Percentiles rank a stretch among this genome's conserved stretches.
phyloP scores from a whole-genome alignment of 2,329 filamentous ascomycete genomes.

The Delphinella strobiligena region DNA sequence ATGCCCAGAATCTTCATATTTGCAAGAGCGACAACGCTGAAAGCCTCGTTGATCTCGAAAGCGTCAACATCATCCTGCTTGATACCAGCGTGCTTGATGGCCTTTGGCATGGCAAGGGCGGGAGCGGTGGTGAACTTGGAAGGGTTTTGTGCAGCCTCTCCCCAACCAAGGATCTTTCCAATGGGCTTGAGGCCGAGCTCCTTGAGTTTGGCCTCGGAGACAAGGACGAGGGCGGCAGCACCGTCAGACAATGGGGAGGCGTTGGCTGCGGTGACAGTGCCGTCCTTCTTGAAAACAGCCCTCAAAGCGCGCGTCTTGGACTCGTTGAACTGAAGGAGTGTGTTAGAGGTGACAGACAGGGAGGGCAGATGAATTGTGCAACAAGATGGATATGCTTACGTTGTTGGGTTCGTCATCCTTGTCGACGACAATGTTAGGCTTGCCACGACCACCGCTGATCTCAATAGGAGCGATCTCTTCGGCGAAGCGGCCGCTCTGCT shows the following conservation, averaged over 20 bases:
- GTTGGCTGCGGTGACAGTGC: constrained; percentile 91
- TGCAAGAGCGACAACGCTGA: constrained; percentile 88
- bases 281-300: constrained; percentile 68
- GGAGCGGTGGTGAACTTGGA: constrained; percentile 94
- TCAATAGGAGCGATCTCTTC: constrained; percentile 83
- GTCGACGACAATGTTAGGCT: constrained; percentile 68
- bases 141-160: constrained; percentile 80
- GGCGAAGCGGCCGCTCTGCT: constrained; percentile 68
- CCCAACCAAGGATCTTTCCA: constrained; percentile 96
- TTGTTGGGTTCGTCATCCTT: constrained; percentile 96
- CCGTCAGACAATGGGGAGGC: constrained; percentile 94
- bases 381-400: constrained; percentile 30
- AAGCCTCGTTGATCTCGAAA: constrained; percentile 99
- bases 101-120: constrained; percentile 90
- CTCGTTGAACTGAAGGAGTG: constrained; percentile 34
- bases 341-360: constrained; percentile 2
- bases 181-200: constrained; percentile 82
- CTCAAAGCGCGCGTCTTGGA: constrained; percentile 43
- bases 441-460: constrained; percentile 77
- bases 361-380: too few relatives aligned
- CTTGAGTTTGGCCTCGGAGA: constrained; percentile 88
- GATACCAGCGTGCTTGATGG: constrained; percentile 85
- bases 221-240: constrained; percentile 80
- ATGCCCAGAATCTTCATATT: constrained; percentile 88
- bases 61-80: constrained; percentile 68